phyloP scores from a whole-genome alignment of 306 rosid species.

The Corylus avellana region DNA sequence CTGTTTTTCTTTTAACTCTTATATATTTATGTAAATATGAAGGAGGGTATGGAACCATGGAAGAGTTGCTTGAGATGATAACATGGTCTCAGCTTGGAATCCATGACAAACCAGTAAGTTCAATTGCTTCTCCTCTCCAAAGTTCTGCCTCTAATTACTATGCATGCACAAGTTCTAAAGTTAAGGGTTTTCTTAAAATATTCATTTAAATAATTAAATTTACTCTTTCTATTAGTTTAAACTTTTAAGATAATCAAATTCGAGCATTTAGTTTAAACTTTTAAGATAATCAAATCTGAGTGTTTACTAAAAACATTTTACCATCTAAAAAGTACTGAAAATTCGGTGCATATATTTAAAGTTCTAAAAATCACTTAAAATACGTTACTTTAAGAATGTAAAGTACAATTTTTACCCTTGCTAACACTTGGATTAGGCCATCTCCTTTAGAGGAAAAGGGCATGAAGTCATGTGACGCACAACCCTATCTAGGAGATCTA shows the following conservation, averaged over 20 bases:
- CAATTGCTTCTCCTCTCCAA: not conserved
- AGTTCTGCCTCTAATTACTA: not conserved
- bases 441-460: not conserved
- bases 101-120: conserved; percentile 45
- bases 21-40: not conserved
- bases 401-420: no score
- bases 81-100: conserved; percentile 49
- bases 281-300: no score
- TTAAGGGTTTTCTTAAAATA: not conserved
- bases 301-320: no score
- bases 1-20: not conserved
- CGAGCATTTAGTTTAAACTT: no score
- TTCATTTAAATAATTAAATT: no score
- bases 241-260: no score
- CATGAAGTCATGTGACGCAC: not conserved
- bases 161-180: not conserved
- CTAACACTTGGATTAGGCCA: not conserved
- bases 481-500: not conserved
- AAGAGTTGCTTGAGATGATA: conserved; percentile 42
- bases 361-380: no score
- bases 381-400: no score
- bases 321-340: no score
- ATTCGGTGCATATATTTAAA: no score
- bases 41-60: conserved; percentile 42
- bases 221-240: no score